These are phyloP conservation scores for Chytriomyces sp. DNA, from an alignment of 192 early-diverging fungal species.

Conservation along the genomic window DNA sequence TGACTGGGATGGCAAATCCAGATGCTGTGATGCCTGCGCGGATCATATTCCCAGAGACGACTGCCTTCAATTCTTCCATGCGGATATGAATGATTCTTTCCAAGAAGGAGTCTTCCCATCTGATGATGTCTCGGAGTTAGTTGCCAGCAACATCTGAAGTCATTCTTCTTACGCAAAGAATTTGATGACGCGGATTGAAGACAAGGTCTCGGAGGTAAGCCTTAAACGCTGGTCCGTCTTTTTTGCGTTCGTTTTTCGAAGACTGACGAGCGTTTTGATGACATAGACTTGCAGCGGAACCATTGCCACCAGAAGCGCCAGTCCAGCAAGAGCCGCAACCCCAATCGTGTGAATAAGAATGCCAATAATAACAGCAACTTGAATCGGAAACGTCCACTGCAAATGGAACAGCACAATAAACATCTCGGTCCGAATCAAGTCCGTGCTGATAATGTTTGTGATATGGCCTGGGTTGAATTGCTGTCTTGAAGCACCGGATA, in stretches of 20 bases:
- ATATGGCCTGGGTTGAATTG: constrained; percentile 67
- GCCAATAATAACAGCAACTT: constrained; percentile 21
- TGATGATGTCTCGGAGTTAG: neutral
- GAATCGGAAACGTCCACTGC: constrained; percentile 25
- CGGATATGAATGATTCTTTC: constrained; percentile 65
- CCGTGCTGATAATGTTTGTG: constrained; percentile 63
- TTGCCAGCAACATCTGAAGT: neutral
- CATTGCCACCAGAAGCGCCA: constrained; percentile 26
- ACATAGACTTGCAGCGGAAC: constrained; percentile 35
- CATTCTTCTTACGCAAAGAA: constrained; percentile 61
- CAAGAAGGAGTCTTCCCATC: constrained; percentile 71
- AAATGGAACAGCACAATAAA: constrained; percentile 38
- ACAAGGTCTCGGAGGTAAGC: constrained; percentile 62
- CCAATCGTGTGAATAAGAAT: constrained; percentile 25
- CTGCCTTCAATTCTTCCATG: constrained; percentile 42
- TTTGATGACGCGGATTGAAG: constrained; percentile 78
- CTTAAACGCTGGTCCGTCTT: constrained; percentile 34
- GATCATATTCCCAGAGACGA: constrained; percentile 40
- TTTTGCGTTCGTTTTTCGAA: constrained; percentile 36
- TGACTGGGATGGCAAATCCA: constrained; percentile 56
- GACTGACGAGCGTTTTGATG: constrained; percentile 21
- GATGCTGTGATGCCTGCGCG: constrained; percentile 49
- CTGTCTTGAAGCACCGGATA: constrained; percentile 60
- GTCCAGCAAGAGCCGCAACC: constrained; percentile 32
- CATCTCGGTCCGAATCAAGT: constrained; percentile 33